A percentile compares a stretch with the other conserved stretches of the same genome.
phyloP scores from a whole-genome alignment of 2,329 filamentous ascomycete genomes.

The Cladosporium phlei region DNA sequence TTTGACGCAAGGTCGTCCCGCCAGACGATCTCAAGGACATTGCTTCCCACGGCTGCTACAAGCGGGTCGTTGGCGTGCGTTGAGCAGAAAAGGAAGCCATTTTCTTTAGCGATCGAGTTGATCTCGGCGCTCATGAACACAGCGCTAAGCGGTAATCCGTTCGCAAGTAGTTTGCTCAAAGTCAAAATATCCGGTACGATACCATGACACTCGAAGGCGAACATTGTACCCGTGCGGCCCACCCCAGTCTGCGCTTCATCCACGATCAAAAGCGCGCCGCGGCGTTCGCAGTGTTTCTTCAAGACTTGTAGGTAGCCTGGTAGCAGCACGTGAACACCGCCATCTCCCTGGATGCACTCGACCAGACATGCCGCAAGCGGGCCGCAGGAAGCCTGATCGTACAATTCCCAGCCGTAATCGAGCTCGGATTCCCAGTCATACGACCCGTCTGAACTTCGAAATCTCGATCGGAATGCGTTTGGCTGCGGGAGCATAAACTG shows the following conservation, averaged over 20 bases:
- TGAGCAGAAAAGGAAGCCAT: conserved; percentile 27
- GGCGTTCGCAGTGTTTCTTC: conserved; percentile 49
- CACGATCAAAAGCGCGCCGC: conserved; percentile 55
- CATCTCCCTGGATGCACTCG: conserved; percentile 57
- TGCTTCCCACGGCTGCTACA: conserved; percentile 27
- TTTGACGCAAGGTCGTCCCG: conserved; percentile 24
- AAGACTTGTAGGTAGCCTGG: conserved; percentile 55
- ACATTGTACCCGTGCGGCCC: conserved; percentile 54
- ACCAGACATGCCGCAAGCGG: conserved; percentile 60
- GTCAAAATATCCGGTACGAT: conserved; percentile 47
- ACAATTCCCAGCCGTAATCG: conserved; percentile 57
- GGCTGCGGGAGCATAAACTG: conserved; percentile 55
- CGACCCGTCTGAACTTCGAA: conserved; percentile 53
- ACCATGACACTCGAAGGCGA: conserved; percentile 54
- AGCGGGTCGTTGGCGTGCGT: conserved; percentile 32
- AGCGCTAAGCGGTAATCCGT: conserved; percentile 27
- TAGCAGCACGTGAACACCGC: conserved; percentile 57
- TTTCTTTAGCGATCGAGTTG: conserved; percentile 19
- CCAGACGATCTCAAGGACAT: conserved; percentile 30
- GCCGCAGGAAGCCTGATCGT: conserved; percentile 56
- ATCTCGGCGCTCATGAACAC: conserved; percentile 26
- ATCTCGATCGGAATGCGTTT: conserved; percentile 58
- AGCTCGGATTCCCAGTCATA: conserved; percentile 64
- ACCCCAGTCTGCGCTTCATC: conserved; percentile 59
- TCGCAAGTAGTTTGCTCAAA: conserved; percentile 29